Base-by-base conservation (phyloP, 805 yeast species). In the Candida pseudofarinosa region DNA sequence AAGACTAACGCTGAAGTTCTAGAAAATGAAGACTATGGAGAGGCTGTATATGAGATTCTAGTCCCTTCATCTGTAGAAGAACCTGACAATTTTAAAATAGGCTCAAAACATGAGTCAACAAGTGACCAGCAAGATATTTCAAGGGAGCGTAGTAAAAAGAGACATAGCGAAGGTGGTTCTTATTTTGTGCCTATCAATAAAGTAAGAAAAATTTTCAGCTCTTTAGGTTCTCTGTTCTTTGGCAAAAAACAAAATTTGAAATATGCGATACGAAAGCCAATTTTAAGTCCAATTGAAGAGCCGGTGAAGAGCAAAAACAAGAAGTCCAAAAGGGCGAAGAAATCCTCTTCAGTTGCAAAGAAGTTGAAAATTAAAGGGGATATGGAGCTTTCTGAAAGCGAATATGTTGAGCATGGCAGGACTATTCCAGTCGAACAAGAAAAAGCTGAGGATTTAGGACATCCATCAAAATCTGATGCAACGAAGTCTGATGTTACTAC, bases 31-130 rank as follows among this genome's bases (percentile, higher is more conserved):
- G 7, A 37, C 7, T 8, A 28, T 6, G 4, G 14, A 7, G 39
- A 37, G 23, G 33, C 12, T 10, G 33, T 14, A 4, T 10, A n/a
- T 6, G 39, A 37, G 15, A 13, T 37, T 7, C n/a, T 37, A 7
- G 39, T 19, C n/a, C 39, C 39, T 4, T 37, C 39, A n/a, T 5
- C n/a, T 6, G 17, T 37, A 12, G 30, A 20, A 14, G 39, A 37
- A 6, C 39, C 39, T 6, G 20, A 3, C 4, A 19, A 19, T 2
- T 17, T 13, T n/a, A 20, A 33, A n/a, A 33, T 4, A 5, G 19
- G n/a, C n/a, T n/a, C n/a, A n/a, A n/a, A n/a, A n/a, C 28, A 6
- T 23, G 28, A 23, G 10, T 23, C 28, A 6, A 23, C 28, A 7
- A 23, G 10, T 7, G 28, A 23, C 10, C 10, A 23, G 28, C 6